Evolutionary conservation across 768 basidiomycete genomes (phyloP), one percentile per base, ranked within the genome.

Genomic region (Auricularia sp.): DNA sequence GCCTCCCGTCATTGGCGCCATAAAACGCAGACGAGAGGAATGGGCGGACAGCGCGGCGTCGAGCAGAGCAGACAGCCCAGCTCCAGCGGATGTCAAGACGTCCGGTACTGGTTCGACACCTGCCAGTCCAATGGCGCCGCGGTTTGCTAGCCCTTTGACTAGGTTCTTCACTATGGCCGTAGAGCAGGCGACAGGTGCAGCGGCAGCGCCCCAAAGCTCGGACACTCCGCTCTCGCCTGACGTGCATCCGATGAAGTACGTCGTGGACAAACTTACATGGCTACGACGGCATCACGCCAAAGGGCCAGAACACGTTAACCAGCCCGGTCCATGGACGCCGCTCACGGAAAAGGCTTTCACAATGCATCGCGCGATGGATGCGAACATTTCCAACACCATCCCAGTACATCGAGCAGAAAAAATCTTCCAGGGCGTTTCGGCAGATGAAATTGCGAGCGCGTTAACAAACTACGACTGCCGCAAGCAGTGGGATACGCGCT

Each of bases 381-480:
- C 89, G 0, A 86, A 89, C 63, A 82, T 96, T 5, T 96, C 93
- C 4, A 80, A 88, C 1, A 78, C 84, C 63, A 85, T 94, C 37
- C 92, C 93, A 0, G 85, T 98, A 3, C 88, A 93, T 74, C 88
- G 87, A 69, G 94, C 91, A 0, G 86, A 89, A 71, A 91, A 92
- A 75, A 92, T 98, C 66, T 88, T 98, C 62, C 91, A 98, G 72
- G 94, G 94, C 3, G 84, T 95, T 11, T 90, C 93, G 1, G 94
- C 94, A 1, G 95, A 97, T 71, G 96, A 99, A 73, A 79, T 98
- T 42, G 87, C 85, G 0, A 80, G 87, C 1, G 82, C 90, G 24
- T 80, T 97, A 18, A 81, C 81, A 7, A 87, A 87, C 67, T 81
- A 83, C 47, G 83, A 86, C 62, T 88, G 87, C 65, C 82, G 92